Evolutionary conservation across 441 rosid species (phyloP).

Genomic region (Pelargonium cotyledonis): DNA sequence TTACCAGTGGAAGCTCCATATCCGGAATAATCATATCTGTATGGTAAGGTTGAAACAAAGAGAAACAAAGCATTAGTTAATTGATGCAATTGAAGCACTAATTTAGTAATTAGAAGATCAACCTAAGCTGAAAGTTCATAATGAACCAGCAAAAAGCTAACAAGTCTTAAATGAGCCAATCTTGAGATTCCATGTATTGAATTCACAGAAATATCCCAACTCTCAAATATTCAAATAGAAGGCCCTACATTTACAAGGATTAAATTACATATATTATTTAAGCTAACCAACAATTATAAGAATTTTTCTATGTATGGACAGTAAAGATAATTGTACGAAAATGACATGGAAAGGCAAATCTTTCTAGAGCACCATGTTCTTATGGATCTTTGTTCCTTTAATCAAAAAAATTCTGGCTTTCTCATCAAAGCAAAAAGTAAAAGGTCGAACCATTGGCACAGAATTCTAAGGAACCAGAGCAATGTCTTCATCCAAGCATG

Average conservation of each 20-base stretch:
- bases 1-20: constrained; percentile 95
- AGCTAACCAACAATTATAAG: neutral
- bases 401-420: neutral
- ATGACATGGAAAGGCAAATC: constrained; percentile 20
- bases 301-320: neutral
- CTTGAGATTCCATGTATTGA: neutral
- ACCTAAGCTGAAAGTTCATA: neutral
- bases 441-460: constrained; percentile 20
- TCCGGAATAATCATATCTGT: constrained; percentile 97
- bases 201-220: neutral
- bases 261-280: neutral
- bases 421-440: constrained; percentile 9
- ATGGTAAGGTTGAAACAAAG: constrained; percentile 1
- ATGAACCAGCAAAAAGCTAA: neutral
- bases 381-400: neutral
- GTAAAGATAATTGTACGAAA: neutral
- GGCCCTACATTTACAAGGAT: neutral
- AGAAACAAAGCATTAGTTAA: constrained; percentile 12
- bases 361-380: neutral
- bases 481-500: constrained; percentile 15
- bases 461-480: constrained; percentile 14
- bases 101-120: constrained; percentile 8
- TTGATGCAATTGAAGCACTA: constrained; percentile 9
- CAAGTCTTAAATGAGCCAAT: neutral
- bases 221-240: too few species aligned